Percentiles rank a stretch among this genome's conserved stretches.
phyloP scores from a whole-genome alignment of 2,329 filamentous ascomycete species.

The Pseudonectria foliicola region DNA sequence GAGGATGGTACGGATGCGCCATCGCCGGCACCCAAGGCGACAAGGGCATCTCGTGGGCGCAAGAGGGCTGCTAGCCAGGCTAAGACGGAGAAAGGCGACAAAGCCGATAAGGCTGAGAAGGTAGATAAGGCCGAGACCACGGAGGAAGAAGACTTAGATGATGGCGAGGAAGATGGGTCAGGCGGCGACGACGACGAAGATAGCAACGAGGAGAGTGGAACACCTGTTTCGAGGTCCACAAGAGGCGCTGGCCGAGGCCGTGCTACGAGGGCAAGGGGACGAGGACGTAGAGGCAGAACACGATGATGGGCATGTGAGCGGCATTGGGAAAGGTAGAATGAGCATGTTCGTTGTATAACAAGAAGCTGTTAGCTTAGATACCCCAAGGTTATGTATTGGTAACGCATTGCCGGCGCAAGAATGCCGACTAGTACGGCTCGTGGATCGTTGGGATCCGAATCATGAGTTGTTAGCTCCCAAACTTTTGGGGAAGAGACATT shows the following conservation, averaged over 20 bases:
- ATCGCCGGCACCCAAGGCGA: constrained; percentile 30
- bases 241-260: constrained; percentile 30
- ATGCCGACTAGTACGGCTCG: no score
- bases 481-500: no score
- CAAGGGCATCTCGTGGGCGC: constrained; percentile 36
- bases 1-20: constrained; percentile 36
- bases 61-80: constrained; percentile 38
- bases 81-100: constrained; percentile 27
- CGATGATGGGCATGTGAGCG: constrained; percentile 6
- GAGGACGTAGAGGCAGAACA: constrained; percentile 27
- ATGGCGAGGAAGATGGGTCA: constrained; percentile 21
- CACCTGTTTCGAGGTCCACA: constrained; percentile 30
- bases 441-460: no score
- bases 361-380: constrained; percentile 3
- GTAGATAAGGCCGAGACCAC: constrained; percentile 18
- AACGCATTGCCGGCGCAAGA: no score
- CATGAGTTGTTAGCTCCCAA: no score
- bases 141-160: constrained; percentile 1
- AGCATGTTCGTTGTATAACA: constrained; percentile 7
- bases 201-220: constrained; percentile 27
- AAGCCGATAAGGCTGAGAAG: constrained; percentile 27
- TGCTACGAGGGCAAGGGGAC: constrained; percentile 12
- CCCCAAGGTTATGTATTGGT: background rate
- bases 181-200: constrained; percentile 31
- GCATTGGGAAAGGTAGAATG: constrained; percentile 6